These are phyloP conservation scores for Guadua angustifolia DNA, from an alignment of 176 grass and related monocot species.

Conservation along the genomic window DNA sequence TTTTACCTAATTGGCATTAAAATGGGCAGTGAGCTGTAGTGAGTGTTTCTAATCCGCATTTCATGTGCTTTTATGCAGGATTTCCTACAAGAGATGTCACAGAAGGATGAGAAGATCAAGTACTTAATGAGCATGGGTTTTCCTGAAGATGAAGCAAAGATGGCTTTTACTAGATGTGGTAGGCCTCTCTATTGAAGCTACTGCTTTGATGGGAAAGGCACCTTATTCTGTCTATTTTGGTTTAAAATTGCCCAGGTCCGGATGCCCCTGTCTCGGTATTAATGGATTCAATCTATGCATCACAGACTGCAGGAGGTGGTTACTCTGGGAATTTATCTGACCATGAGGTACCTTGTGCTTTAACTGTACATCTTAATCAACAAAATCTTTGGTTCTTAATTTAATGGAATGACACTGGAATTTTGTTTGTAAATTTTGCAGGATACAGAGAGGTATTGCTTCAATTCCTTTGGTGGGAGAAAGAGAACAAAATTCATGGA, in stretches of 20 bases:
- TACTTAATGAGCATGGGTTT: slow-evolving; percentile 79
- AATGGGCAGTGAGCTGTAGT: not conserved
- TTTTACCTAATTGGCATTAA: not conserved
- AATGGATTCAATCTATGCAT: slow-evolving; percentile 76
- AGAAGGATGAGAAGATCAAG: slow-evolving; percentile 56
- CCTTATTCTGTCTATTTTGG: slow-evolving; percentile 32
- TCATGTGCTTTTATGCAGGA: slow-evolving; percentile 48
- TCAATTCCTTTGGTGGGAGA: slow-evolving; percentile 28
- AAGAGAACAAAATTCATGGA: slow-evolving; percentile 40
- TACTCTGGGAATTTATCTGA: slow-evolving; percentile 35
- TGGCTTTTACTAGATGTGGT: slow-evolving; percentile 88
- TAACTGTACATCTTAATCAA: slow-evolving; percentile 11
- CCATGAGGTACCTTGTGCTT: slow-evolving; percentile 52
- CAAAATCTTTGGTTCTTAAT: not conserved
- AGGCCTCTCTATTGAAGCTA: slow-evolving; percentile 40
- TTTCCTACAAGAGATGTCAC: slow-evolving; percentile 68
- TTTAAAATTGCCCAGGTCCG: slow-evolving; percentile 57
- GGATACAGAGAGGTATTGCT: slow-evolving; percentile 27
- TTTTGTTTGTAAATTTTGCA: slow-evolving; percentile 40
- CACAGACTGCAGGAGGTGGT: slow-evolving; percentile 52
- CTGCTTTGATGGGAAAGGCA: slow-evolving; percentile 5
- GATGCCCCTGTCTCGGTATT: slow-evolving; percentile 63
- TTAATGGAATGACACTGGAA: slow-evolving; percentile 15
- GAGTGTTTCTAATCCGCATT: slow-evolving; percentile 33
- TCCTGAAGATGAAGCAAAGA: slow-evolving; percentile 56